phyloP scores from a whole-genome alignment of 2,329 filamentous ascomycete species.

The Fusarium sp. region DNA sequence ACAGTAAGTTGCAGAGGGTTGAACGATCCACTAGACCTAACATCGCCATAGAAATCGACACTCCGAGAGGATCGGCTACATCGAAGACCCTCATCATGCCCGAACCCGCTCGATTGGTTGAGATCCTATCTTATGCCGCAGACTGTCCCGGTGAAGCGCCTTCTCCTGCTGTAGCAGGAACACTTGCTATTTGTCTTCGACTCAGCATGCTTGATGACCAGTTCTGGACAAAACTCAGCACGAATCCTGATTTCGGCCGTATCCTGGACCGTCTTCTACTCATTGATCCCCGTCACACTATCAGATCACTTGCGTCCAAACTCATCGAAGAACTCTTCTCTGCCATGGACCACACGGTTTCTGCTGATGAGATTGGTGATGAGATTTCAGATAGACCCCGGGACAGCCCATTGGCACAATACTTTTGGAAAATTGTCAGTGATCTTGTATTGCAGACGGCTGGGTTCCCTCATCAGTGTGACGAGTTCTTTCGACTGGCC shows the following conservation, averaged over 20 bases:
- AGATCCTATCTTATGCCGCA: slow-evolving; percentile 50
- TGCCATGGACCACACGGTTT: slow-evolving; percentile 8
- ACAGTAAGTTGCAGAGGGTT: slow-evolving; percentile 41
- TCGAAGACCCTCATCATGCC: slow-evolving; percentile 31
- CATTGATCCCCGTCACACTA: slow-evolving; percentile 45
- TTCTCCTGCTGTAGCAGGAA: slow-evolving; percentile 47
- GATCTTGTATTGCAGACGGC: slow-evolving; percentile 55
- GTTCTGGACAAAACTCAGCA: slow-evolving; percentile 52
- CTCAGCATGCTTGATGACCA: slow-evolving; percentile 48
- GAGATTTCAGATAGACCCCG: not conserved
- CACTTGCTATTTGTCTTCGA: slow-evolving; percentile 51
- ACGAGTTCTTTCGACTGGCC: slow-evolving; percentile 63
- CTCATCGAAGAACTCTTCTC: slow-evolving; percentile 53
- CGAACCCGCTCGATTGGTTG: slow-evolving; percentile 44
- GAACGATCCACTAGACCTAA: slow-evolving; percentile 18
- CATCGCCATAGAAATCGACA: slow-evolving; percentile 31
- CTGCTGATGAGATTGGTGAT: slow-evolving; percentile 1
- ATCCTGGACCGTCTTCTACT: slow-evolving; percentile 50
- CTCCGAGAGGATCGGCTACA: slow-evolving; percentile 19
- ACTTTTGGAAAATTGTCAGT: slow-evolving; percentile 54
- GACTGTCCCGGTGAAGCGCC: slow-evolving; percentile 44
- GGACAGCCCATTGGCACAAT: slow-evolving; percentile 42
- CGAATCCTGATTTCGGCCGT: slow-evolving; percentile 41
- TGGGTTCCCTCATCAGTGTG: slow-evolving; percentile 55
- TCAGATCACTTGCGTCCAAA: slow-evolving; percentile 53